Base-by-base conservation (phyloP, 257 asterid genomes). In the Orobanche coerulescens region DNA sequence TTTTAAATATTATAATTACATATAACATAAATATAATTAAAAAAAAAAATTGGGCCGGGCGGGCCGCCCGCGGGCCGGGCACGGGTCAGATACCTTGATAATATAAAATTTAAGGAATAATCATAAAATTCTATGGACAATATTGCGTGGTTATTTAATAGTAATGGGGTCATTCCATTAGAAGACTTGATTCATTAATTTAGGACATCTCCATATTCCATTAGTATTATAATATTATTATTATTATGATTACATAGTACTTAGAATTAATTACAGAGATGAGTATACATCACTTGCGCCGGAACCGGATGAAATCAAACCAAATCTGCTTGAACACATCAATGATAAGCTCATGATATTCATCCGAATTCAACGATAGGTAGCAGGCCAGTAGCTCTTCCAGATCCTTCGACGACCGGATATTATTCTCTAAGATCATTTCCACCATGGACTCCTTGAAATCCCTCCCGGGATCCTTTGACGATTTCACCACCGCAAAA, bases 401-500 rank as follows among this genome's bases (percentile, higher is more conserved):
- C 74, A 82, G 58, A 18, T 79, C 84, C 59, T 73, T 74, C 1
- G 82, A 67, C n/a, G 58, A 66, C 26, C 57, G 53, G 51, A 82
- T 69, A 58, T 78, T 69, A 59, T 81, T 75, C 72, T 81, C 84
- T 10, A 71, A 67, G 1, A 81, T 81, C 88, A 81, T 81, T 74
- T 78, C 84, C 79, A 78, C 76, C 88, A 81, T 81, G 1, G 88
- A 81, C 20, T 81, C 82, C 72, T 54, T 71, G 77, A 81, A 81
- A 15, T 81, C 88, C 54, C 73, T 76, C 53, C 71, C 62, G 0
- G 88, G 88, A 60, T 81, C 77, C 57, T 42, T 39, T 1, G 84
- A 78, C 14, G 79, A 58, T 50, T 76, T 81, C 74, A 76, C 71
- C 37, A 81, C 81, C 31, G 82, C 87, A 1, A 76, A 65, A 14